phyloP scores from a whole-genome alignment of 2,329 filamentous ascomycete species.

The Fusarium chaquense region DNA sequence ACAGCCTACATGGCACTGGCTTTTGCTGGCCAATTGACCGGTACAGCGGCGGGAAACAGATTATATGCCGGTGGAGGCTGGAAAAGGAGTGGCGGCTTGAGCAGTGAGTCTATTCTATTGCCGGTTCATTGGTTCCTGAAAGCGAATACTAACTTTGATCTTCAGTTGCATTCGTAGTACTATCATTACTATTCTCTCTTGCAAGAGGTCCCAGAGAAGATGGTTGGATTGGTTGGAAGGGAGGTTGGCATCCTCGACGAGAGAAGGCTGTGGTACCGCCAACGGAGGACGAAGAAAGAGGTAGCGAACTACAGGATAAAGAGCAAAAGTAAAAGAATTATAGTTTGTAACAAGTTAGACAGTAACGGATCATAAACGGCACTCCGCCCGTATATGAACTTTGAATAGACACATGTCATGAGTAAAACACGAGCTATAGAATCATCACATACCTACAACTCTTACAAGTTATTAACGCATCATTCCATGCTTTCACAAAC shows the following conservation, averaged over 20 bases:
- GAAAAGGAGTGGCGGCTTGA: constrained; percentile 59
- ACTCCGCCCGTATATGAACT: not conserved
- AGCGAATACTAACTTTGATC: not conserved
- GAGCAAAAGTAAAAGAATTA: constrained; percentile 3
- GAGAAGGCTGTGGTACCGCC: constrained; percentile 16
- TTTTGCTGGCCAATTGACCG: constrained; percentile 81
- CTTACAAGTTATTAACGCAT: no score
- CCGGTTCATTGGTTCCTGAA: not conserved
- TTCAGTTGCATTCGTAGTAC: constrained; percentile 45
- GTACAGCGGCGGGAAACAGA: constrained; percentile 69
- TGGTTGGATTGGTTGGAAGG: constrained; percentile 52
- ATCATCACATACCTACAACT: no score
- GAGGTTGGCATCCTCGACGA: constrained; percentile 46
- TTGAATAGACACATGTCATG: not conserved
- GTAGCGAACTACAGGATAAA: not conserved
- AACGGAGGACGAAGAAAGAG: constrained; percentile 17
- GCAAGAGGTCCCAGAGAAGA: constrained; percentile 49
- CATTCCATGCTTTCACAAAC: not conserved
- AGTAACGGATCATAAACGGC: not conserved
- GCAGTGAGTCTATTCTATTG: constrained; percentile 42
- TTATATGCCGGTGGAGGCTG: constrained; percentile 65
- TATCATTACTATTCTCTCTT: constrained; percentile 48
- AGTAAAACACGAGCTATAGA: no score
- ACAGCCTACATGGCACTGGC: constrained; percentile 84
- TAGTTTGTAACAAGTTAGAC: not conserved